A percentile compares a stretch with the other conserved stretches of the same genome.
These are phyloP conservation scores for Hypoxylon sp. DNA, from an alignment of 2,329 filamentous ascomycete species.

Conservation along the genomic window DNA sequence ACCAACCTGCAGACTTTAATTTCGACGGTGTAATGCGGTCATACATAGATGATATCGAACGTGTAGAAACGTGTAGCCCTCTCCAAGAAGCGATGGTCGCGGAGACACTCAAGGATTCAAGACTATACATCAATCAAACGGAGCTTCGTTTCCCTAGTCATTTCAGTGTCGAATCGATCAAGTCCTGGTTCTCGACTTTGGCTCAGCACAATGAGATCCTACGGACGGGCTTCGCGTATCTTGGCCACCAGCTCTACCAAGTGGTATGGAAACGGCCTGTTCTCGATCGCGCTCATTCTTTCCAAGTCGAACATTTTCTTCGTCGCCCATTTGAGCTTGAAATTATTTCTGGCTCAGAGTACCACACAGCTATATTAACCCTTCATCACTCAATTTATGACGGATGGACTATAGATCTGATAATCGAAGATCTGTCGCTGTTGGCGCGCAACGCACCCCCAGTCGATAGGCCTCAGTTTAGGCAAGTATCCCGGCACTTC, in stretches of 20 bases:
- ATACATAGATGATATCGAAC: constrained; percentile 54
- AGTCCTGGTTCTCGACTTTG: constrained; percentile 65
- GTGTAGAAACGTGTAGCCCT: constrained; percentile 75
- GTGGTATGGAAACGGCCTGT: constrained; percentile 73
- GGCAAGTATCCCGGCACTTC: constrained; percentile 67
- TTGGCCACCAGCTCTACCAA: constrained; percentile 69
- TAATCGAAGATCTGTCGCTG: constrained; percentile 75
- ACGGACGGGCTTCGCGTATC: constrained; percentile 79
- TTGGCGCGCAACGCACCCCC: constrained; percentile 59
- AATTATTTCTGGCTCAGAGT: constrained; percentile 55
- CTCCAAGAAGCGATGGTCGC: constrained; percentile 85
- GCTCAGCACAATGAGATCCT: constrained; percentile 74
- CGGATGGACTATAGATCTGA: constrained; percentile 89
- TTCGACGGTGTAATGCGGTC: constrained; percentile 28
- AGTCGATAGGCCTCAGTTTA: constrained; percentile 70
- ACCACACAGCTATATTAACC: constrained; percentile 63
- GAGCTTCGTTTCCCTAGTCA: constrained; percentile 69
- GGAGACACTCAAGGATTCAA: constrained; percentile 74
- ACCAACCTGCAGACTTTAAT: constrained; percentile 14
- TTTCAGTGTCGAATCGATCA: constrained; percentile 59
- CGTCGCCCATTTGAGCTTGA: constrained; percentile 74
- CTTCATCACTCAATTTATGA: constrained; percentile 91
- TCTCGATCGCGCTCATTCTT: constrained; percentile 59
- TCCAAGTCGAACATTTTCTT: constrained; percentile 62
- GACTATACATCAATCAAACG: constrained; percentile 84